Evolutionary conservation across 768 basidiomycete species (phyloP), one percentile per base, ranked within the genome.

Genomic region (Amanita exitialis): DNA sequence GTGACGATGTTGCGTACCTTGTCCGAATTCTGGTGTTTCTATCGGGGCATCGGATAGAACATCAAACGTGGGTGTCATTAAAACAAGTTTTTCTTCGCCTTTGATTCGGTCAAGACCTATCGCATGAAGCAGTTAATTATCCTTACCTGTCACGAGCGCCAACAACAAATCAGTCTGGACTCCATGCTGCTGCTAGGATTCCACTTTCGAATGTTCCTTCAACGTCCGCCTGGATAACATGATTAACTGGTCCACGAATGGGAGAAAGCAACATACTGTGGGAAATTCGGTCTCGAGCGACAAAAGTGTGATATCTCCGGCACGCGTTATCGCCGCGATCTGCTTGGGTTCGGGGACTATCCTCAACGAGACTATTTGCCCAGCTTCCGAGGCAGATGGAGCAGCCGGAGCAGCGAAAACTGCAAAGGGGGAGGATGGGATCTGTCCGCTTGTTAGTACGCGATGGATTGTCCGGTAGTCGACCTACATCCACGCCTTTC

Each of bases 111-210:
- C 25, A 23, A 10, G 12, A 16, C 27, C n/a, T 27, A 20, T 20
- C 28, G 30, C 44, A 56, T 35, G 44, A 27, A 36, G 34, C 49
- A 7, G n/a, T 44, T 2, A 21, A 37, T 5, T 9, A 10, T 25
- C 53, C 70, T 43, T 53, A 84, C 92, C 87, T 39, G 91, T 96
- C 5, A 88, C 72, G 18, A 97, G 71, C 1, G 80, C 80, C 10
- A 99, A 71, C n/a, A 90, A 68, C 6, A 89, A 82, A 50, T 95
- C 90, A n/a, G 63, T 99, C 96, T 3, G 95, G 91, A 55, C 84
- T 84, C 94, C 95, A 98, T 10, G 78, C 71, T 9, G 90, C 93
- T 0, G 85, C 82, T 27, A 79, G 65, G 45, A 99, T 83, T 0
- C 90, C 92, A 9, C 80, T 73, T 50, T 96, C 94, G 6, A 98